Base-by-base conservation (phyloP, 768 basidiomycete genomes). In the Suillus subluteus region DNA sequence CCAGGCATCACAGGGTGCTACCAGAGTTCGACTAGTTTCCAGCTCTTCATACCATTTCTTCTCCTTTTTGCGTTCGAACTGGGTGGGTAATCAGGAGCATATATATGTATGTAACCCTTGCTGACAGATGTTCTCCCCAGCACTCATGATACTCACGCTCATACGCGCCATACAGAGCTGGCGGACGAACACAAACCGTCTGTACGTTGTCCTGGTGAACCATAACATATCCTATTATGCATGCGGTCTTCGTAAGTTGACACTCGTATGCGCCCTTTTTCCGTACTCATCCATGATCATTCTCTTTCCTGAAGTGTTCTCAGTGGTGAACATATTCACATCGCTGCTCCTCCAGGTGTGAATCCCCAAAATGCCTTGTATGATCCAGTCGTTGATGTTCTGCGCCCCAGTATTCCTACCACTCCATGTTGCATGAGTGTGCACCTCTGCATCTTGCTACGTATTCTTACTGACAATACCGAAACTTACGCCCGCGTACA, bases 1-100 rank as follows among this genome's bases (percentile, higher is more conserved):
- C 56, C 56, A 12, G 56, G 56, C 6, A 58, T 58, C 12, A 58
- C 56, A 37, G 35, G 56, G 35, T 58, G 56, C 56, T 58, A 58
- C 56, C 56, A 35, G 35, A 37, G 56, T 13, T 6, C 21, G 2
- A 35, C 21, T 4, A 6, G n/a, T 12, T 6, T n/a, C 5, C n/a
- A 12, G 12, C 46, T 48, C n/a, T 48, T 48, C n/a, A 48, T 48
- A 12, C 46, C 46, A 12, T 48, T 48, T 23, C n/a, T 48, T 23
- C n/a, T 48, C 46, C n/a, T 48, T n/a, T 23, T 8, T 1, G 46
- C 9, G 0, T 23, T 48, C n/a, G 46, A 48, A 48, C 4, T 48
- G n/a, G 46, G 46, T 48, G n/a, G 2, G 46, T 48, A 4, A 46
- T 8, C 3, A 9, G 21, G n/a, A 48, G n/a, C n/a, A 12, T 23